Conservation (phyloP, 352 stramenopile genomes). For the Globisporangium okanoganense region DNA sequence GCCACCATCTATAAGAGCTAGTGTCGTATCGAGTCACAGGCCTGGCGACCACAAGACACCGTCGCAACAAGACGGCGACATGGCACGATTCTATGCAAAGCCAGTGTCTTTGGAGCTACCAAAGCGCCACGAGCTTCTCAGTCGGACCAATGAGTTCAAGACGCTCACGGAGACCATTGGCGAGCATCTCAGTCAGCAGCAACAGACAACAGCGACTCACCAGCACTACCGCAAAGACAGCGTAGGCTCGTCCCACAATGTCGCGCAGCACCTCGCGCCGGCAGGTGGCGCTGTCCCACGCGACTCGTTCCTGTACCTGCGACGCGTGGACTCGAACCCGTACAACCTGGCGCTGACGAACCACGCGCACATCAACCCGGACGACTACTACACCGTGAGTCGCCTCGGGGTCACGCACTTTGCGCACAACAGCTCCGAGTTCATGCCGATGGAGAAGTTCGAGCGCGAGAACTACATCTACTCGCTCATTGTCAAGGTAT, state of each 20-base stretch:
- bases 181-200: conserved; percentile 29
- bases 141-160: conserved; percentile 42
- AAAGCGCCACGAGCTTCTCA: conserved; percentile 39
- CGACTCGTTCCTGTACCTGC: conserved; percentile 78
- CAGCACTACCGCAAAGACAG: conserved; percentile 2
- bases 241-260: background rate
- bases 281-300: conserved; percentile 17
- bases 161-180: conserved; percentile 60
- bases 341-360: conserved; percentile 68
- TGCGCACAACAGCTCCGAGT: conserved; percentile 70
- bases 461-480: conserved; percentile 92
- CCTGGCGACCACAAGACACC: background rate
- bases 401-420: conserved; percentile 90
- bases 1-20: background rate
- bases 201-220: background rate
- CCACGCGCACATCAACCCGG: conserved; percentile 60
- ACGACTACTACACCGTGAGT: conserved; percentile 90
- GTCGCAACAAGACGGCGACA: background rate
- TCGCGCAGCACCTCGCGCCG: background rate
- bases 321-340: conserved; percentile 65
- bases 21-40: background rate
- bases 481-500: conserved; percentile 58
- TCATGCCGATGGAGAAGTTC: conserved; percentile 85
- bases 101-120: conserved; percentile 5
- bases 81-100: conserved; percentile 3